Percentiles rank a stretch among this genome's conserved stretches.
Evolutionary conservation across 352 stramenopile species (phyloP).

Genomic region (Phytopythium cucurbitacearum): DNA sequence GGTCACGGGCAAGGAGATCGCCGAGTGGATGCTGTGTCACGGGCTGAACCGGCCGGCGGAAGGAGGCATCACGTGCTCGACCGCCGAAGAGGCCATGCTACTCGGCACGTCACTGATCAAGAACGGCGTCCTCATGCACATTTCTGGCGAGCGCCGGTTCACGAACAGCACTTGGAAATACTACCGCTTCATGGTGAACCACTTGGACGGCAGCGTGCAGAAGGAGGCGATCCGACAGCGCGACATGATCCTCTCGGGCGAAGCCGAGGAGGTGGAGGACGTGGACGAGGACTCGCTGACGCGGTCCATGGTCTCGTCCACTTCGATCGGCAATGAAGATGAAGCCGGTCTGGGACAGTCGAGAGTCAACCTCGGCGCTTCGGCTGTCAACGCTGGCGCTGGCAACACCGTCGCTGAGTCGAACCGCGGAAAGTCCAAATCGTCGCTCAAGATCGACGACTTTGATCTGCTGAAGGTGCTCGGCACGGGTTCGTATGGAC

Average conservation of each 20-base stretch:
- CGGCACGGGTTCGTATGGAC: slow-evolving; percentile 79
- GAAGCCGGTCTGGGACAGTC: slow-evolving; percentile 30
- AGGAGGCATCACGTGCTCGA: slow-evolving; percentile 82
- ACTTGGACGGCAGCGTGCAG: slow-evolving; percentile 50
- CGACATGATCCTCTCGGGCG: slow-evolving; percentile 61
- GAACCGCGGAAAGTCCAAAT: slow-evolving; percentile 68
- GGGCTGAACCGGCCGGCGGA: slow-evolving; percentile 81
- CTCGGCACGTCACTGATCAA: slow-evolving; percentile 68
- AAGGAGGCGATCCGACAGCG: slow-evolving; percentile 50
- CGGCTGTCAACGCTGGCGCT: slow-evolving; percentile 12
- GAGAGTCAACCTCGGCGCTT: slow-evolving; percentile 22
- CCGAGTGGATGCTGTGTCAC: slow-evolving; percentile 86
- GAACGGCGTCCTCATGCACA: slow-evolving; percentile 63
- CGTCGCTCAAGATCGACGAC: slow-evolving; percentile 79
- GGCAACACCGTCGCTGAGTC: slow-evolving; percentile 14
- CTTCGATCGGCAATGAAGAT: slow-evolving; percentile 60
- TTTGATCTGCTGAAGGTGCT: slow-evolving; percentile 86
- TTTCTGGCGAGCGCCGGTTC: slow-evolving; percentile 69
- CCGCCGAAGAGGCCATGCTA: slow-evolving; percentile 75
- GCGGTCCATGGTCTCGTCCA: slow-evolving; percentile 47
- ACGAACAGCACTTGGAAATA: slow-evolving; percentile 85
- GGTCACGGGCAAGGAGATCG: slow-evolving; percentile 75
- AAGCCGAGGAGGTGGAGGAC: slow-evolving; percentile 75
- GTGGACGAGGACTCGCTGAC: slow-evolving; percentile 57
- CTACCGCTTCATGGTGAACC: slow-evolving; percentile 82